These are phyloP conservation scores for Penicillium digitatum DNA, from an alignment of 2,329 filamentous ascomycete species.

Conservation along the genomic window DNA sequence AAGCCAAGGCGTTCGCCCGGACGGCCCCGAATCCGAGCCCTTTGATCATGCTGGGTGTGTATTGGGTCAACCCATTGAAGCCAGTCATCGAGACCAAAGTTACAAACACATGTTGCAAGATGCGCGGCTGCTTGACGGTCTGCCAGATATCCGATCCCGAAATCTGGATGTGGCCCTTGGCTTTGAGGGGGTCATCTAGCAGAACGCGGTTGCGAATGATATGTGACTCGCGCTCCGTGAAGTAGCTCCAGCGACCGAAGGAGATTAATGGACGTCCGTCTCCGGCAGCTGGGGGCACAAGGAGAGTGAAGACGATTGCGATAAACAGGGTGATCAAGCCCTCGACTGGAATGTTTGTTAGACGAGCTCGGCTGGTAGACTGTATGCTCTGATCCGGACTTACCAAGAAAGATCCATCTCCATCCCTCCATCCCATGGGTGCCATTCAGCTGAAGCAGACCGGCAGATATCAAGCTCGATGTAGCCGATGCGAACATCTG, in stretches of 20 bases:
- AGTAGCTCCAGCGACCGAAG: slow-evolving; percentile 41
- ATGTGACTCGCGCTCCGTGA: slow-evolving; percentile 43
- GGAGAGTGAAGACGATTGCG: slow-evolving; percentile 39
- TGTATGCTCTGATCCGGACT: not conserved
- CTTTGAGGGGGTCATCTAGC: slow-evolving; percentile 45
- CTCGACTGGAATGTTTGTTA: slow-evolving; percentile 38
- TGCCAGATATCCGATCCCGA: slow-evolving; percentile 34
- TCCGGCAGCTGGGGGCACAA: slow-evolving; percentile 40
- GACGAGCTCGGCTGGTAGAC: not conserved
- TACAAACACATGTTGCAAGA: slow-evolving; percentile 53
- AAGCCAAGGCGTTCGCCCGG: slow-evolving; percentile 52
- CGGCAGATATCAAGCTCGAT: slow-evolving; percentile 37
- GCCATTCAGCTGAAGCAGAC: slow-evolving; percentile 49
- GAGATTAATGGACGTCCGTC: slow-evolving; percentile 36
- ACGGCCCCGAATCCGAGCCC: slow-evolving; percentile 51
- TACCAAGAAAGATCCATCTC: slow-evolving; percentile 53
- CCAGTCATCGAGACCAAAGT: slow-evolving; percentile 47
- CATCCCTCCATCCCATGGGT: slow-evolving; percentile 50
- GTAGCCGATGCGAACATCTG: slow-evolving; percentile 51
- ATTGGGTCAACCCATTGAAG: slow-evolving; percentile 50
- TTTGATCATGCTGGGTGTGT: slow-evolving; percentile 53
- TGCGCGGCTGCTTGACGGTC: slow-evolving; percentile 46
- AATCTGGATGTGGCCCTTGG: slow-evolving; percentile 36
- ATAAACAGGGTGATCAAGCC: slow-evolving; percentile 51
- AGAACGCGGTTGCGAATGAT: slow-evolving; percentile 43